Base-by-base conservation (phyloP, 2,329 filamentous ascomycete species). In the Ascochyta clinopodiicola region DNA sequence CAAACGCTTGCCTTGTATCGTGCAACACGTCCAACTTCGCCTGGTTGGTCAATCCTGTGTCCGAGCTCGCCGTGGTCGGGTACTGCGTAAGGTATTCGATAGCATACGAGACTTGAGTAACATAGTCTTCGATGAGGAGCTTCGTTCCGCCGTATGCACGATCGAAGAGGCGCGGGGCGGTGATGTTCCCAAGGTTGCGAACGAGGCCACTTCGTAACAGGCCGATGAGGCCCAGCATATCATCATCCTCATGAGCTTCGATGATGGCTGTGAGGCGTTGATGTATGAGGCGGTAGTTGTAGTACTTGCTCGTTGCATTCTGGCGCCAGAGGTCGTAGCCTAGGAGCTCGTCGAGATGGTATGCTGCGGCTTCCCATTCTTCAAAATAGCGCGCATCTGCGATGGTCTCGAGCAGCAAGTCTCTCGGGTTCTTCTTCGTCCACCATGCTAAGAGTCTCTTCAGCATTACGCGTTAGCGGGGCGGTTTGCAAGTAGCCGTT, bases 111-210 rank as follows among this genome's bases (percentile, higher is more conserved):
- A 96, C 88, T 70, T 94, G 88, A 0, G 88, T 87, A 59, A 96
- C 88, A 70, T 97, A 97, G 74, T 96, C 90, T 70, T 96, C 92
- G 59, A 97, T 96, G 43, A 96, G 79, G 48, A 90, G 85, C 73
- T 97, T 97, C 1, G 93, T 96, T 15, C 93, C 93, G 1, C 90
- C 89, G 71, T 95, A 95, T 12, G 91, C 89, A 54, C 88, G 85
- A 67, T 93, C 93, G 78, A 92, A 97, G 1, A 97, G 81, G 60
- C 87, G 87, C 2, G 91, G 86, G 1, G 88, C 85, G 1, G 91
- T 91, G 65, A 97, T 96, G 72, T 96, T 96, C 54, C 92, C 93
- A n/a, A 96, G 80, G 68, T 97, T 96, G 32, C 93, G 87, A 27
- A 96, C 81, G 32, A 86, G 76, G 10, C 84, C 92, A 13, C 91